Percentiles rank a stretch among this genome's conserved stretches.
Conservation (phyloP, 139 green algal genomes). For the Volvox africanus region DNA sequence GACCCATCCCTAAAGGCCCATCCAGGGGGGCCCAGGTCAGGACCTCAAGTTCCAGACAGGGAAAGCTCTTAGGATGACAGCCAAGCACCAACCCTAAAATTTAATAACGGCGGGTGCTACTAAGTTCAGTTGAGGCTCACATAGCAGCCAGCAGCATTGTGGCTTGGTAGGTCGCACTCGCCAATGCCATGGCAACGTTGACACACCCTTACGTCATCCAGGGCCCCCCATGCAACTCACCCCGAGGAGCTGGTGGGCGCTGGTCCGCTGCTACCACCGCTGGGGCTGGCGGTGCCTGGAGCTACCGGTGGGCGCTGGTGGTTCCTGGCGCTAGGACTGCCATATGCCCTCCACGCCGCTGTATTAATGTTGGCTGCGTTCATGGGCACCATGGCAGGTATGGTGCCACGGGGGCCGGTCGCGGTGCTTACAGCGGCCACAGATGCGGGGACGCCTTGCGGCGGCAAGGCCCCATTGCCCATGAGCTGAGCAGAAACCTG, state of each 20-base stretch:
- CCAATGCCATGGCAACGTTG: too few species aligned
- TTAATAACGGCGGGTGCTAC: too few species aligned
- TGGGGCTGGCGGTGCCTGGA: neutral
- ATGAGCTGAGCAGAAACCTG: conserved; percentile 10
- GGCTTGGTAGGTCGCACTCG: too few species aligned
- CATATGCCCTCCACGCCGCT: conserved; percentile 56
- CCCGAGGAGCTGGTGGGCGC: neutral
- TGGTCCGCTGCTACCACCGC: neutral
- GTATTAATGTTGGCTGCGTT: neutral
- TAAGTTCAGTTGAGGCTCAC: too few species aligned
- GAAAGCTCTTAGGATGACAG: too few species aligned
- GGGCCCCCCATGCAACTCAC: neutral
- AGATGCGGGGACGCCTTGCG: neutral
- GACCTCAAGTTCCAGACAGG: too few species aligned
- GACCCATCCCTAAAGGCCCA: too few species aligned
- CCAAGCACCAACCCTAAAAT: too few species aligned
- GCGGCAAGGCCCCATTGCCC: neutral
- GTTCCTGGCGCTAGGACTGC: conserved; percentile 45
- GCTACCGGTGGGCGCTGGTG: neutral
- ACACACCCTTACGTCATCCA: too few species aligned
- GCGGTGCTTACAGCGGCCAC: neutral
- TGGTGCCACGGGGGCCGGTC: neutral
- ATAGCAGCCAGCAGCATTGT: too few species aligned
- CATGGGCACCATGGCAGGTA: conserved; percentile 30
- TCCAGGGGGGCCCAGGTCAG: too few species aligned